A percentile compares a stretch with the other conserved stretches of the same genome.
These are phyloP conservation scores for Naganishia antarctica DNA, from an alignment of 768 basidiomycete genomes.

Conservation along the genomic window DNA sequence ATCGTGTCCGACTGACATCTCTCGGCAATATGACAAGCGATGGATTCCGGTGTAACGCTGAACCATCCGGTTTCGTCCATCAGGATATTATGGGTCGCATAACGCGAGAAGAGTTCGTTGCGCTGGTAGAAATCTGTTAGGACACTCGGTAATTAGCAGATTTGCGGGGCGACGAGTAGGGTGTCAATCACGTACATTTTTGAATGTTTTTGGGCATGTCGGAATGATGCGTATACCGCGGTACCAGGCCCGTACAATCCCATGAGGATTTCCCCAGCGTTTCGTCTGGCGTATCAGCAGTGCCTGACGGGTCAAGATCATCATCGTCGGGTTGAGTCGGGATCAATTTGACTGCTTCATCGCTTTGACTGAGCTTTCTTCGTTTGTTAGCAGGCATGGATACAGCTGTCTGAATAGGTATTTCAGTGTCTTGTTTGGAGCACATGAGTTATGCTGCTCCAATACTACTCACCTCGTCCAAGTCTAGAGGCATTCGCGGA, in stretches of 20 bases:
- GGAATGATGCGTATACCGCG: conserved; percentile 56
- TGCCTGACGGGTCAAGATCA: neutral
- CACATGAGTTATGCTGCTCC: neutral
- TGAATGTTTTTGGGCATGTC: conserved; percentile 72
- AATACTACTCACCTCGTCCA: neutral
- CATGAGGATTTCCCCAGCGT: conserved; percentile 29
- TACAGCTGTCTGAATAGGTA: neutral
- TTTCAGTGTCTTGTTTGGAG: neutral
- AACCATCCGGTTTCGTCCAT: conserved; percentile 94
- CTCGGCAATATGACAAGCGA: conserved; percentile 90
- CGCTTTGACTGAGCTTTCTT: neutral
- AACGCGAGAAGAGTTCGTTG: conserved; percentile 68
- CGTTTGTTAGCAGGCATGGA: conserved; percentile 8
- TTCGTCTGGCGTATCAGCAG: neutral
- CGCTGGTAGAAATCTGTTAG: conserved; percentile 59
- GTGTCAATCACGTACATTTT: conserved; percentile 63
- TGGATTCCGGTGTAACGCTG: conserved; percentile 85
- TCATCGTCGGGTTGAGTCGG: neutral
- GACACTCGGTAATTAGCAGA: too few species aligned
- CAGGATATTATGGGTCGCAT: conserved; percentile 72
- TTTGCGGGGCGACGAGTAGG: neutral
- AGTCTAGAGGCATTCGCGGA: neutral
- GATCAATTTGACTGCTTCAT: neutral
- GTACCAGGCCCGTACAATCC: conserved; percentile 70
- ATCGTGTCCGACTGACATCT: conserved; percentile 57